Base-by-base conservation (phyloP, 768 basidiomycete species). In the Termitomyces sp. region DNA sequence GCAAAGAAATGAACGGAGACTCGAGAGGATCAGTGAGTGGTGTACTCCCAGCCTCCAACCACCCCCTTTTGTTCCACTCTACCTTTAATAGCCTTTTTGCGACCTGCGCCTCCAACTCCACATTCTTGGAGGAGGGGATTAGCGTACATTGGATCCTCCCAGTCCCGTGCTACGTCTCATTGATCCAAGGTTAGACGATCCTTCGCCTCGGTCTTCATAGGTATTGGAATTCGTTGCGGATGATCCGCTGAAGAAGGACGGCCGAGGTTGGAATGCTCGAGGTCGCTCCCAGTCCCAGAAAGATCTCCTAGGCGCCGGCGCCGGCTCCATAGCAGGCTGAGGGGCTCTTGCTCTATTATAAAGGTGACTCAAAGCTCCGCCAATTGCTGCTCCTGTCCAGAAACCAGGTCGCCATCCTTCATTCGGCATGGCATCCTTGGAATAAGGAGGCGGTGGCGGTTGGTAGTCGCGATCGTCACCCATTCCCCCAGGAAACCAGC, bases 351-450 rank as follows among this genome's bases (percentile, higher is more conserved):
- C 64, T 53, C 69, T 70, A 66, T 80, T 86, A 71, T 79, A 74
- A 2, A 85, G 64, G 60, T 82, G 82, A 27, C 84, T 81, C 2
- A 86, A 88, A 2, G 89, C 69, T 26, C 87, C 88, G 7, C 92
- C 95, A 1, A 89, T 65, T 0, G 84, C 82, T 7, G 90, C 84
- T 3, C 94, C 94, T 1, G 89, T 87, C 89, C 87, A 95, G 69
- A 96, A 95, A 3, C 93, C 93, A 12, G 89, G 87, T 42, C 75
- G 70, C 83, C 84, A 86, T 33, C 75, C 74, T 58, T 64, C 53
- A 50, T 61, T 67, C 13, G 57, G 61, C 9, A 56, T 58, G 16
- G 71, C 69, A 34, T 74, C 62, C 63, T 82, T 77, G 18, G 81
- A 79, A 62, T 89, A 86, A 0, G 88, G 85, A 32, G 89, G 86